phyloP scores from a whole-genome alignment of 2,329 filamentous ascomycete genomes.

The Epichloe sp. region DNA sequence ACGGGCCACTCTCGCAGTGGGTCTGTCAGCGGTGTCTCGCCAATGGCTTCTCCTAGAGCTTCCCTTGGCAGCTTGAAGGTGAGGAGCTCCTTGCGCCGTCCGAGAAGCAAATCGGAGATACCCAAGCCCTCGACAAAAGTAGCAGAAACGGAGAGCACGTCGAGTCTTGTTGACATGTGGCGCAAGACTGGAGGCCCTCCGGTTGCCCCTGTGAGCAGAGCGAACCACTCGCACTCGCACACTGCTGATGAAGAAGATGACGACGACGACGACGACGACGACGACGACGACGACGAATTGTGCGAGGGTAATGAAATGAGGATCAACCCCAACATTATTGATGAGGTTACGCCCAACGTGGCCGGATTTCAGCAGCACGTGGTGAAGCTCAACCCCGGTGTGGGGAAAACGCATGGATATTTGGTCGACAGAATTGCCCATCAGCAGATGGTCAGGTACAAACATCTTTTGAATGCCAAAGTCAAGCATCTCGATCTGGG shows the following conservation, averaged over 20 bases:
- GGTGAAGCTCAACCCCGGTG: conserved; percentile 56
- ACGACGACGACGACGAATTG: conserved; percentile 46
- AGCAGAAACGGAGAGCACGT: conserved; percentile 21
- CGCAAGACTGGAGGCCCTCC: conserved; percentile 41
- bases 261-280: conserved; percentile 16
- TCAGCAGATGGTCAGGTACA: conserved; percentile 70
- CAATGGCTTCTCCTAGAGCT: conserved; percentile 40
- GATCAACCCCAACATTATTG: conserved; percentile 49
- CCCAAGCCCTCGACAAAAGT: conserved; percentile 23
- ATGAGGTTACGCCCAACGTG: conserved; percentile 57
- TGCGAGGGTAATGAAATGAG: conserved; percentile 47
- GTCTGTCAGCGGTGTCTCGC: conserved; percentile 41
- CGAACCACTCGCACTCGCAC: conserved; percentile 3
- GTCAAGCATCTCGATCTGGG: conserved; percentile 56
- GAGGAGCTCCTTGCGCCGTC: conserved; percentile 37
- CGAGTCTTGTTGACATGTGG: conserved; percentile 36
- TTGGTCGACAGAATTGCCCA: conserved; percentile 71
- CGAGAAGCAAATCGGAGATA: conserved; percentile 41
- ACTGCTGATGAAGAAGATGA: neutral
- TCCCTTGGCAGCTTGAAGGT: conserved; percentile 29
- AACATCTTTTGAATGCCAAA: conserved; percentile 56
- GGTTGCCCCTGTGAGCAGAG: conserved; percentile 32
- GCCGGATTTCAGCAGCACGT: conserved; percentile 69
- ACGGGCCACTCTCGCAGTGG: conserved; percentile 43
- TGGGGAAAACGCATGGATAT: conserved; percentile 42